Conservation (phyloP, 129 eudicot species). For the Lactuca sativa region DNA sequence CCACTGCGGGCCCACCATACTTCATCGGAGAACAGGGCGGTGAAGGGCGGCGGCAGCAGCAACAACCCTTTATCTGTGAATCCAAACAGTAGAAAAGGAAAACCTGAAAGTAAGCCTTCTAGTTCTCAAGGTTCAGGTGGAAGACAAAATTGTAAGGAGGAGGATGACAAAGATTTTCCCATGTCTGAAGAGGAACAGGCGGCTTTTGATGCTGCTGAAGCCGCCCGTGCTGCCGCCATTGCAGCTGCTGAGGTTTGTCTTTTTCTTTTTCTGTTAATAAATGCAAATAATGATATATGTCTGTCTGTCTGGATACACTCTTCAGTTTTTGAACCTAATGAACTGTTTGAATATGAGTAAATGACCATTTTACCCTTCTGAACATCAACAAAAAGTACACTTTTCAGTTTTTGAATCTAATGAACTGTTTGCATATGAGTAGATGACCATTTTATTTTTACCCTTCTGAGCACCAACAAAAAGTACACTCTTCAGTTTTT, state of each 20-base stretch:
- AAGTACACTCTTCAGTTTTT: too few species aligned
- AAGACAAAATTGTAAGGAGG: conserved; percentile 46
- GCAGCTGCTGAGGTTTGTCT: conserved; percentile 91
- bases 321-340: too few species aligned
- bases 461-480: too few species aligned
- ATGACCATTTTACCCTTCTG: too few species aligned
- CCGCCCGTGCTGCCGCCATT: conserved; percentile 87
- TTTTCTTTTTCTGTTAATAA: background rate
- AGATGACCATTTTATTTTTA: too few species aligned
- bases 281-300: too few species aligned
- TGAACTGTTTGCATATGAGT: too few species aligned
- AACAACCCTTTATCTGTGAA: conserved; percentile 15
- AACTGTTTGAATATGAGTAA: too few species aligned
- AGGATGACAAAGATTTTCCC: conserved; percentile 42
- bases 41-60: conserved; percentile 14
- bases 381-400: too few species aligned
- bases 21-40: conserved; percentile 39
- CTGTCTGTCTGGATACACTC: too few species aligned
- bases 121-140: conserved; percentile 65
- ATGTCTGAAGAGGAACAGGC: conserved; percentile 85
- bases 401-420: too few species aligned
- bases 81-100: conserved; percentile 33
- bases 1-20: conserved; percentile 59
- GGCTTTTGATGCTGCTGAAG: conserved; percentile 92
- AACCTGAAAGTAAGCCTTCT: conserved; percentile 42